Base-by-base conservation (phyloP, 768 basidiomycete species). In the Serendipita indica region DNA sequence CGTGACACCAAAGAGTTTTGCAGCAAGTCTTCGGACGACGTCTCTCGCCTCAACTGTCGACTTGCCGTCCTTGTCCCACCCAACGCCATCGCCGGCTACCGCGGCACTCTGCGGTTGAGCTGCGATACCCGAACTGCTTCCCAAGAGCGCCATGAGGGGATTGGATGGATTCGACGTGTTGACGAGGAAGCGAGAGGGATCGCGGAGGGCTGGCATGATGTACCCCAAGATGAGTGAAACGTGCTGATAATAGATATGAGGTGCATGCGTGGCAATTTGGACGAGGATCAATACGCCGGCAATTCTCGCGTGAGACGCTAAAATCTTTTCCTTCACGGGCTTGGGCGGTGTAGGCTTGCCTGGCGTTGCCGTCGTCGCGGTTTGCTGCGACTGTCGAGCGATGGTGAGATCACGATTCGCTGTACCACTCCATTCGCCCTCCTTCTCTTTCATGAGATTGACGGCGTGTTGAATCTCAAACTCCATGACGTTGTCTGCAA, bases 241-340 rank as follows among this genome's bases (percentile, higher is more conserved):
- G 70, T 90, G 86, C 1, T 88, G 79, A 65, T 90, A 83, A 70
- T 97, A 94, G 65, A 91, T 84, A 5, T 76, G 80, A 0, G 89
- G 86, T 62, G 86, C 92, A 69, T 91, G 86, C 28, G 82, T 78
- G 2, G 96, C 93, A 39, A 99, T 77, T 70, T 96, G 92, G 71
- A 93, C 92, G 37, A 98, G 71, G 54, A 97, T 88, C 57, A 98
- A 79, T 1, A 97, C 92, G 0, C 92, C 93, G 0, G 90, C 90
- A 70, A 96, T 94, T 58, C 94, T 79, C n/a, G 49, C 49, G 2
- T 54, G 49, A 7, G 49, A 28, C 7, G 49, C 49, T 16, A 54
- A 2, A 3, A 54, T 54, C 49, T 54, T 54, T 54, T 54, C 49
- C n/a, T 30, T 54, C n/a, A 16, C 20, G 20, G 22, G 49, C 16